Percentiles rank a stretch among this genome's conserved stretches.
Evolutionary conservation across 352 stramenopile genomes (phyloP).

Genomic region (Phytophthora multivora): DNA sequence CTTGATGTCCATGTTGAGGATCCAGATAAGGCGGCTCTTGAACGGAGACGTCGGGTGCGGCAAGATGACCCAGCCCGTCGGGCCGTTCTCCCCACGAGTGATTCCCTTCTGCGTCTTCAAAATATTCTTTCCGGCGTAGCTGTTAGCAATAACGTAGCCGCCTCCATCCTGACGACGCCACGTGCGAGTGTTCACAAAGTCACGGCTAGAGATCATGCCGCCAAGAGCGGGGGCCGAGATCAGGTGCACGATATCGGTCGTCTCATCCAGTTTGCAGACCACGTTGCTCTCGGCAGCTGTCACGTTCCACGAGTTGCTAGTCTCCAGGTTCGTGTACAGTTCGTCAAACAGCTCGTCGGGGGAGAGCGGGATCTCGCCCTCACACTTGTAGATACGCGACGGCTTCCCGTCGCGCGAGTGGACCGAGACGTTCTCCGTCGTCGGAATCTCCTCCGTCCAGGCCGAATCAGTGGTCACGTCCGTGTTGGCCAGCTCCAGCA

Average conservation of each 20-base stretch:
- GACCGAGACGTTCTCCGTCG: slow-evolving; percentile 65
- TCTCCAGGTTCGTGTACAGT: slow-evolving; percentile 78
- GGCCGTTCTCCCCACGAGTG: slow-evolving; percentile 78
- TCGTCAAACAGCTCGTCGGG: slow-evolving; percentile 83
- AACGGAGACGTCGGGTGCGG: slow-evolving; percentile 75
- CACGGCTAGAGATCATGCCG: slow-evolving; percentile 79
- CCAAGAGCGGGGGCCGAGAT: slow-evolving; percentile 67
- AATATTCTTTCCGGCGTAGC: slow-evolving; percentile 70
- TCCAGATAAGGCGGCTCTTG: slow-evolving; percentile 82
- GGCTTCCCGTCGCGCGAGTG: slow-evolving; percentile 79
- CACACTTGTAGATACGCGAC: slow-evolving; percentile 76
- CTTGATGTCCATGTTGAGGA: slow-evolving; percentile 88
- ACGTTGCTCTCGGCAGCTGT: slow-evolving; percentile 81
- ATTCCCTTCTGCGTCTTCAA: slow-evolving; percentile 73
- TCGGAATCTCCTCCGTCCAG: slow-evolving; percentile 67
- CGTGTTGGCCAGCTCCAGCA: slow-evolving; percentile 55
- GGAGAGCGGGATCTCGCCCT: slow-evolving; percentile 65
- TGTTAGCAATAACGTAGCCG: slow-evolving; percentile 71
- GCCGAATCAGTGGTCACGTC: slow-evolving; percentile 50
- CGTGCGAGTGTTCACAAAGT: slow-evolving; percentile 82
- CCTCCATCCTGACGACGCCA: slow-evolving; percentile 74
- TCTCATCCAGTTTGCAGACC: slow-evolving; percentile 66
- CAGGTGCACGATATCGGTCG: slow-evolving; percentile 74
- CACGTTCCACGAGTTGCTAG: slow-evolving; percentile 75
- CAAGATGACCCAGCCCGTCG: slow-evolving; percentile 76